Evolutionary conservation across 495 filamentous ascomycete species (phyloP).

Genomic region (Achaetomiella virescens): DNA sequence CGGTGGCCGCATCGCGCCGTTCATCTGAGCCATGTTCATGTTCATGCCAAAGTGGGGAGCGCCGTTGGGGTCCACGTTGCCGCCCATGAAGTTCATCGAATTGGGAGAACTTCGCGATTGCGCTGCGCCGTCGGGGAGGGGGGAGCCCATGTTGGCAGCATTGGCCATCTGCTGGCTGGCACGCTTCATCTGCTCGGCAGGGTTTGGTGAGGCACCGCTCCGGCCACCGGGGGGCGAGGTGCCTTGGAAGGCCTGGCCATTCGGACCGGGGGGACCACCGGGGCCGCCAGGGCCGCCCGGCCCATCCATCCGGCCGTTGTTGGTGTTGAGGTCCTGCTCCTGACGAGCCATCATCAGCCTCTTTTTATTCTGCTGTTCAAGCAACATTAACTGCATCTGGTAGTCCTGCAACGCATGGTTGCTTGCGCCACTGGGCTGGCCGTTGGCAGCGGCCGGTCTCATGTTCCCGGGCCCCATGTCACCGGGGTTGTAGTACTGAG

Average conservation of each 20-base stretch:
- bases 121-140: constrained; percentile 62
- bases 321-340: constrained; percentile 78
- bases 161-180: constrained; percentile 83
- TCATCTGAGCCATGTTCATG: constrained; percentile 50
- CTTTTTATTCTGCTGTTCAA: constrained; percentile 99
- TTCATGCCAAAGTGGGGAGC: constrained; percentile 24
- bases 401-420: constrained; percentile 97
- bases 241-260: constrained; percentile 52
- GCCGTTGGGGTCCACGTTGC: constrained; percentile 53
- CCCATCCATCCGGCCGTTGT: constrained; percentile 48
- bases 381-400: constrained; percentile 98
- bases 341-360: constrained; percentile 93
- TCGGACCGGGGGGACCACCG: constrained; percentile 48
- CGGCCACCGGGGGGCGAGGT: constrained; percentile 78
- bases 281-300: constrained; percentile 48
- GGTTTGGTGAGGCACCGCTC: constrained; percentile 81
- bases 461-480: constrained; percentile 51
- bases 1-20: constrained; percentile 78
- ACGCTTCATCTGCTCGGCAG: constrained; percentile 81
- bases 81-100: constrained; percentile 66
- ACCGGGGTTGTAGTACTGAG: constrained; percentile 59
- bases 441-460: constrained; percentile 49
- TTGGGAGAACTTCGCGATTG: constrained; percentile 79
- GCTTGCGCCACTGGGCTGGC: constrained; percentile 52
- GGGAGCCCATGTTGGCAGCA: constrained; percentile 65